Evolutionary conservation across 1,139 yeast genomes (phyloP).

Genomic region (Scheffersomyces illinoinensis): DNA sequence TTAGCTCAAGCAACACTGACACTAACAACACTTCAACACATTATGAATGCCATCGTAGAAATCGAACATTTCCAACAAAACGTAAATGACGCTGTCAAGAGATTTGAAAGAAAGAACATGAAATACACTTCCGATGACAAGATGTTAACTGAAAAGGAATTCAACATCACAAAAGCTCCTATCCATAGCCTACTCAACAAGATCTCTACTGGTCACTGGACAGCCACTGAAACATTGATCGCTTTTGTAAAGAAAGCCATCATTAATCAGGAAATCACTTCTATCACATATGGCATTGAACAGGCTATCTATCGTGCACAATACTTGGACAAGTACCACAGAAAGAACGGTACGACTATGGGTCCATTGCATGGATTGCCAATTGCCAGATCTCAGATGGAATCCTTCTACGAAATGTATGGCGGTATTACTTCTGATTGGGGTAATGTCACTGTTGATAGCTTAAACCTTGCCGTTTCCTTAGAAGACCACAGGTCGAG

Average conservation of each 20-base stretch:
- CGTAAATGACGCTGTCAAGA: neutral
- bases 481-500: neutral
- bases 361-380: conserved; percentile 21
- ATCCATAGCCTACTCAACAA: conserved; percentile 10
- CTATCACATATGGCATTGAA: conserved; percentile 32
- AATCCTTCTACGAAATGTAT: neutral
- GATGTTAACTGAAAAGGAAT: conserved; percentile 16
- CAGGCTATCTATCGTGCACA: conserved; percentile 39
- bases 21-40: neutral
- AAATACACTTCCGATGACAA: conserved; percentile 13
- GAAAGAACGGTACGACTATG: conserved; percentile 12
- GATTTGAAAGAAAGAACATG: conserved; percentile 10
- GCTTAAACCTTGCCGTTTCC: neutral
- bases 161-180: conserved; percentile 19
- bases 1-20: neutral
- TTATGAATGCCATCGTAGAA: neutral
- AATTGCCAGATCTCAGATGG: conserved; percentile 5
- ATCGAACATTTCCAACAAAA: neutral
- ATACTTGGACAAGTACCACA: conserved; percentile 25
- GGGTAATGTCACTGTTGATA: neutral
- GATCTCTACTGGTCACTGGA: conserved; percentile 25
- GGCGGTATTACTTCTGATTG: neutral
- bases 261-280: conserved; percentile 38
- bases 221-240: conserved; percentile 47
- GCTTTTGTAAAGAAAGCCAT: conserved; percentile 55